Base-by-base conservation (phyloP, 2,329 filamentous ascomycete genomes). In the Corynespora cassiicola region DNA sequence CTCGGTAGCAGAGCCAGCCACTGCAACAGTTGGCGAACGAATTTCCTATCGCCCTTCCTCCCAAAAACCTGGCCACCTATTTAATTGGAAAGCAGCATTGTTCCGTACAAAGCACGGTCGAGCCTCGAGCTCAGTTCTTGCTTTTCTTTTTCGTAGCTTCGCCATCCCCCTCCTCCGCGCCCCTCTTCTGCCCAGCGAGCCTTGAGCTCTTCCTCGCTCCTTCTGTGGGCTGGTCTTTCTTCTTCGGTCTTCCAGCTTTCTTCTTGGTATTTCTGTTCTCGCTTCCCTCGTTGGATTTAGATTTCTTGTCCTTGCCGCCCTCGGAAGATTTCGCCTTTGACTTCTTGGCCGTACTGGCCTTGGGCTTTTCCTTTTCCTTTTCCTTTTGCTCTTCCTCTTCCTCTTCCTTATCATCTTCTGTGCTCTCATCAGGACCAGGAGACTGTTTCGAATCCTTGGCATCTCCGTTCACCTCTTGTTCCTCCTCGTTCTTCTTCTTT, bases 311-410 rank as follows among this genome's bases (percentile, higher is more conserved):
- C 16, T 42, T 50, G 14, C 17, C 23, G 21, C 50, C 39, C 25
- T 39, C 43, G 19, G 47, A 36, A n/a, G 45, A 36, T 14, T 45
- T 42, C 19, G 42, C 48, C 45, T 53, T 58, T n/a, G n/a, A n/a
- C 20, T 47, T 50, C 34, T 27, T 42, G 2, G 34, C 35, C 20
- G 47, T 47, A 22, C 50, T 49, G 15, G 49, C 58, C 42, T 57
- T 54, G n/a, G 52, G 59, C 37, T 59, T 58, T 33, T 52, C 39
- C 31, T 54, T 35, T 31, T 46, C 33, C 25, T 55, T n/a, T 16
- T 52, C 46, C 42, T 45, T 39, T 4, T 36, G 22, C 5, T 56
- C 46, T 42, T 40, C 39, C 15, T 48, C 21, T 24, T 47, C 45
- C 29, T 63, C 57, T 32, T 47, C 47, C 39, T 66, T 44, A 10